These are phyloP conservation scores for Nitzschia inconspicua DNA, from an alignment of 108 stramenopile species.

Conservation along the genomic window DNA sequence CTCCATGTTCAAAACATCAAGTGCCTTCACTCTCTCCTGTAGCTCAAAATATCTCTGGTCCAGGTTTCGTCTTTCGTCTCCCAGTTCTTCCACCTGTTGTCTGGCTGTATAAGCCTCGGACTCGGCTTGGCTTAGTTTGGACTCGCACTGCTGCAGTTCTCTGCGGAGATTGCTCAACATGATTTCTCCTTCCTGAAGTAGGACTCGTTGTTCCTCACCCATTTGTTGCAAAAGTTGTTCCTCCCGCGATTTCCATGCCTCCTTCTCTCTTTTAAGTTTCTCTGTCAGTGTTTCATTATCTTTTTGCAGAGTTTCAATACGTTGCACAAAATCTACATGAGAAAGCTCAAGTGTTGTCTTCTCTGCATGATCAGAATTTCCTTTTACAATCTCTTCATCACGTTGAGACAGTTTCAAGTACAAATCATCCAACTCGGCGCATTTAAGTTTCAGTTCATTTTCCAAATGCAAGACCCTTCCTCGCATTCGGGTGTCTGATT, in stretches of 20 bases:
- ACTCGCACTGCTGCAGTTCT: slow-evolving; percentile 31
- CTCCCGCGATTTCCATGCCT: slow-evolving; percentile 33
- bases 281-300: slow-evolving; percentile 48
- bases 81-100: slow-evolving; percentile 52
- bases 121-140: slow-evolving; percentile 47
- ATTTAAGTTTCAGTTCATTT: slow-evolving; percentile 24
- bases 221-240: slow-evolving; percentile 40
- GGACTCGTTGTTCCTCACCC: slow-evolving; percentile 67
- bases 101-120: slow-evolving; percentile 54
- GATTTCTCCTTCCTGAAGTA: slow-evolving; percentile 68
- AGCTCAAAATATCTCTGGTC: slow-evolving; percentile 31
- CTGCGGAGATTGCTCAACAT: slow-evolving; percentile 45
- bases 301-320: slow-evolving; percentile 9
- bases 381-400: slow-evolving; percentile 49
- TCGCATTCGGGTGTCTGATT: slow-evolving; percentile 59
- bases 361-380: slow-evolving; percentile 4
- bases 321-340: background rate
- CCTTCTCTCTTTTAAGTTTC: slow-evolving; percentile 36
- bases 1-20: background rate
- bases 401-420: slow-evolving; percentile 27
- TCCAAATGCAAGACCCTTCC: slow-evolving; percentile 24
- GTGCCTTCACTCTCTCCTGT: slow-evolving; percentile 10
- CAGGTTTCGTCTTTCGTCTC: slow-evolving; percentile 33
- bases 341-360: background rate
- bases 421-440: slow-evolving; percentile 27